Base-by-base conservation (phyloP, 805 yeast genomes). In the Starmerella scarabaei region DNA sequence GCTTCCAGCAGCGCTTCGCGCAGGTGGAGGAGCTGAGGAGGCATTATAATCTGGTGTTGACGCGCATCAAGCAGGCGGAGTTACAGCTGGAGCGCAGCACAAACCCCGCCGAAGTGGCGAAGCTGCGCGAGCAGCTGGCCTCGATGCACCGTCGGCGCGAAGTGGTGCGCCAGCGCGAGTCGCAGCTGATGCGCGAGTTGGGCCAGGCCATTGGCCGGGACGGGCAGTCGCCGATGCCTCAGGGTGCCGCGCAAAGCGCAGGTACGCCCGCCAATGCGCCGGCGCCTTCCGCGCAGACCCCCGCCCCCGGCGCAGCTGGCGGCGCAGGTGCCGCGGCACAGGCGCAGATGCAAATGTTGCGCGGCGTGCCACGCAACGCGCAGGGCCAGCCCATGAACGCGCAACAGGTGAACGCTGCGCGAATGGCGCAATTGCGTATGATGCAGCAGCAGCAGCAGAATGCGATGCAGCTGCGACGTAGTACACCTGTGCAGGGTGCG, bases 1-100 rank as follows among this genome's bases (percentile, higher is more conserved):
- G 50, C 6, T 28, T 44, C 29, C 55, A 51, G 42, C 53, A 51
- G 43, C 53, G 54, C 9, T 47, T 42, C 21, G 44, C 41, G 14
- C 44, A 42, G 34, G 35, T 51, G 27, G 53, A 51, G 28, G 52
- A 48, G 34, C 42, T 53, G 30, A 37, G 53, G 7, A 28, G 47
- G 11, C 41, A 16, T 19, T 35, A 31, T 19, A 34, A 16, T 5
- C 45, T 44, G 23, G 18, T 47, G 12, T 30, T 21, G 18, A 33
- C 38, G 18, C 47, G 49, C 21, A 37, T 50, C 15, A 45, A 46
- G 30, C 48, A 45, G 33, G 30, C 34, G 12, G 49, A 47, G 27
- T 37, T 33, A 11, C 42, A 37, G 5, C 18, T 48, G 29, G 40
- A 38, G 11, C 33, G 32, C 4, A 23, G 35, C 4, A 36, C 43